Percentiles rank a stretch among this genome's conserved stretches.
These are phyloP conservation scores for Suillus americanus DNA, from an alignment of 768 basidiomycete genomes.

Conservation along the genomic window DNA sequence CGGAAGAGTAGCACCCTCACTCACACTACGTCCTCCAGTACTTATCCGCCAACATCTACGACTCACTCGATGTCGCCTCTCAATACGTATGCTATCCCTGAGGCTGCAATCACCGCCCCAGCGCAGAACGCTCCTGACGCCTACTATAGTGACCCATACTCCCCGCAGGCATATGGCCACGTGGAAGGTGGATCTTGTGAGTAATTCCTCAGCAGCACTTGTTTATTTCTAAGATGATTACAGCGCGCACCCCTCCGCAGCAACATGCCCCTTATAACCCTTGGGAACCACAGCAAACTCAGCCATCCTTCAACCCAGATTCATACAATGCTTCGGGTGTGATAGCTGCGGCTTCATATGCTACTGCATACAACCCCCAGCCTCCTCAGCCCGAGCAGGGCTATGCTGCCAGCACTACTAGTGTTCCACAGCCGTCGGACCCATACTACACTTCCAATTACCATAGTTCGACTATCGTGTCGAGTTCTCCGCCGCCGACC, in stretches of 20 bases:
- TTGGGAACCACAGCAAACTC: constrained; percentile 16
- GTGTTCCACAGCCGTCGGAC: constrained; percentile 39
- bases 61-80: constrained; percentile 10
- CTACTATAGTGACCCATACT: constrained; percentile 28
- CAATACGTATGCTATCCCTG: constrained; percentile 24
- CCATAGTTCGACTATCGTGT: constrained; percentile 16
- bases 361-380: constrained; percentile 12
- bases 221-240: constrained; percentile 7
- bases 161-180: constrained; percentile 50
- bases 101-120: constrained; percentile 22
- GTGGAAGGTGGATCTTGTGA: constrained; percentile 52
- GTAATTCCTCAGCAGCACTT: constrained; percentile 21
- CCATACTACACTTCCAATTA: constrained; percentile 28
- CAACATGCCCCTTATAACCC: constrained; percentile 42
- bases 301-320: constrained; percentile 35
- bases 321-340: constrained; percentile 38
- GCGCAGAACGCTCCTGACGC: constrained; percentile 22
- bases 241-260: constrained; percentile 57
- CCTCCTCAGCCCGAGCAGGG: constrained; percentile 42
- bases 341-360: constrained; percentile 16
- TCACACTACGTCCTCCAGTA: constrained; percentile 37
- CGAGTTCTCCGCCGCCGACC: constrained; percentile 39
- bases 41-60: constrained; percentile 37
- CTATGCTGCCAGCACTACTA: constrained; percentile 43
- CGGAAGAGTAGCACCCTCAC: constrained; percentile 40